Percentiles rank a stretch among this genome's conserved stretches.
Evolutionary conservation across 129 eudicot genomes (phyloP).

Genomic region (Logfia minima): DNA sequence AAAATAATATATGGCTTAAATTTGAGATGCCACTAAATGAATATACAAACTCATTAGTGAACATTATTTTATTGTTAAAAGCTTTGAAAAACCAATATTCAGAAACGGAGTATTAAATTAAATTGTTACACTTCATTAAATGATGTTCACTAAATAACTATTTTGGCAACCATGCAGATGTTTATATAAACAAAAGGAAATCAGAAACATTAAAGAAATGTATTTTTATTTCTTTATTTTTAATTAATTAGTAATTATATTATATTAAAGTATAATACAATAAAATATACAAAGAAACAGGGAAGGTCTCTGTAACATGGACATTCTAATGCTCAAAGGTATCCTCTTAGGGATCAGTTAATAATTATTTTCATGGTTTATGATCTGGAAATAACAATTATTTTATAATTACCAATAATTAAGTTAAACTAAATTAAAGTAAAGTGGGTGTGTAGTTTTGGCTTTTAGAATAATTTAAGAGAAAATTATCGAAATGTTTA

Average conservation of each 20-base stretch:
- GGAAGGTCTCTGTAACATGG: slow-evolving; percentile 39
- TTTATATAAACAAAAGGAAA: too few species aligned
- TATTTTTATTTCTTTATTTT: too few species aligned
- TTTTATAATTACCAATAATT: neutral
- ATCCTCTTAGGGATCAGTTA: slow-evolving; percentile 49
- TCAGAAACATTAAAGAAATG: too few species aligned
- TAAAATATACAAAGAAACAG: neutral
- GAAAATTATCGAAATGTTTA: too few species aligned
- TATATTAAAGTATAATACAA: neutral
- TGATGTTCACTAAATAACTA: too few species aligned
- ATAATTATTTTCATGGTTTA: slow-evolving; percentile 32
- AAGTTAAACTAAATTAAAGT: slow-evolving; percentile 1
- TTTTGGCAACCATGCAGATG: too few species aligned
- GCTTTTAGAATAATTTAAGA: slow-evolving; percentile 18
- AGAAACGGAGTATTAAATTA: neutral
- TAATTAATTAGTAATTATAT: neutral
- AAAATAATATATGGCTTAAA: too few species aligned
- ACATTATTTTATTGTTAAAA: neutral
- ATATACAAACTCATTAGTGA: too few species aligned
- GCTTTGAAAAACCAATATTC: neutral
- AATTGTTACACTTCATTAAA: too few species aligned
- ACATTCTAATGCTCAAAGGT: slow-evolving; percentile 41
- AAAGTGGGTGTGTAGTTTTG: slow-evolving; percentile 4
- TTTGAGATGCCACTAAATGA: too few species aligned
- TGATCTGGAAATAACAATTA: slow-evolving; percentile 35